These are phyloP conservation scores for Xylaria sp. DNA, from an alignment of 2,329 filamentous ascomycete genomes.

Conservation along the genomic window DNA sequence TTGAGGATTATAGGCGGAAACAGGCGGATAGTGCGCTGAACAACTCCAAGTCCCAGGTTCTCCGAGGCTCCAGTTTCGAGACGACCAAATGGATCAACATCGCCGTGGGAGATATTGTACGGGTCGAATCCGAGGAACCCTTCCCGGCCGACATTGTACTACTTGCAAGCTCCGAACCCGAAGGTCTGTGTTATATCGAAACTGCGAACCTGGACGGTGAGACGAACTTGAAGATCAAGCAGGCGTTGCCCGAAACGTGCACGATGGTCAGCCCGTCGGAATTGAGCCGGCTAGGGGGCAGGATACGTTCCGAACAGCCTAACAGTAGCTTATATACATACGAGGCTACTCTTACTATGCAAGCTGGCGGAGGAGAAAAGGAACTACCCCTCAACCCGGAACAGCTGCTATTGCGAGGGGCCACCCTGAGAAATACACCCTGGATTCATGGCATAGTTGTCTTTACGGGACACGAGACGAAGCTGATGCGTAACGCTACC, in stretches of 20 bases:
- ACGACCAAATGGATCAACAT: constrained; percentile 95
- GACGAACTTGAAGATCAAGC: constrained; percentile 98
- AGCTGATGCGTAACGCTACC: constrained; percentile 97
- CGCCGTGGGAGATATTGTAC: constrained; percentile 86
- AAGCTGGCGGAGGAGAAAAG: constrained; percentile 88
- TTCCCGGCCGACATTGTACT: constrained; percentile 94
- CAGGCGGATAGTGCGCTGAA: constrained; percentile 86
- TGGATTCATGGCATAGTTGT: constrained; percentile 97
- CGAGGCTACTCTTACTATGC: constrained; percentile 91
- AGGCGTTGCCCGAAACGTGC: constrained; percentile 90
- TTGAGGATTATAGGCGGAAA: constrained; percentile 91
- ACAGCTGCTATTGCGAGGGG: constrained; percentile 88
- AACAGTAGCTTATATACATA: constrained; percentile 99
- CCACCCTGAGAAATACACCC: constrained; percentile 91
- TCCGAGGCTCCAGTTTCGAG: constrained; percentile 81
- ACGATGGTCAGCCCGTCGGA: constrained; percentile 85
- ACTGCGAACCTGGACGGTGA: constrained; percentile 97
- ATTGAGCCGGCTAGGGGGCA: constrained; percentile 81
- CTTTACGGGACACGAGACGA: constrained; percentile 97
- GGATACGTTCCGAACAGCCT: constrained; percentile 90
- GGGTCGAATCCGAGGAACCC: constrained; percentile 91
- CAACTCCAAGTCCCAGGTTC: constrained; percentile 78
- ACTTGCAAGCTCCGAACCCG: constrained; percentile 91
- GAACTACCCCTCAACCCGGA: constrained; percentile 88
- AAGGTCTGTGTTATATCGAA: constrained; percentile 97